Base-by-base conservation (phyloP, 257 asterid species). In the Haberlea rhodopensis region DNA sequence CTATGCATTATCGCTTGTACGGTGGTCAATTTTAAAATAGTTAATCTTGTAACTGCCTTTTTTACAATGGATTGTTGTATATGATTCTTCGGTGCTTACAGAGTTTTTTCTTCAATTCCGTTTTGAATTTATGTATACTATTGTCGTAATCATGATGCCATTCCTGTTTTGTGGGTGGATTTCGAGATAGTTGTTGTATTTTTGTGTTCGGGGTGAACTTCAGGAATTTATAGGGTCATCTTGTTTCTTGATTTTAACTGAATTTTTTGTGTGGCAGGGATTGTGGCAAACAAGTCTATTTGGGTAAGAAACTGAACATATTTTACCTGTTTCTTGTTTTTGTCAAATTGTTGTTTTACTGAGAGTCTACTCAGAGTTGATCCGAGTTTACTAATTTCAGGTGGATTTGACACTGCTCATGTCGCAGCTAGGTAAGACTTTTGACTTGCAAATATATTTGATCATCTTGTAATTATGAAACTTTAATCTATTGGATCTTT, bases 371-470 rank as follows among this genome's bases (percentile, higher is more conserved):
- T 68, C 46, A 26, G 45, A 59, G 10, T 37, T 45, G 5, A 54
- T 49, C 29, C 63, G 54, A 15, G 40, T 18, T 62, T 60, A 24
- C 18, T 60, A 48, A 56, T 82, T 73, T 70, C 81, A 91, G 98
- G 96, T 53, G 98, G 96, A 67, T 91, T 91, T 63, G 98, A 91
- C 76, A 88, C 97, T 15, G 96, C 97, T 76, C 94, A 86, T 77
- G 79, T 88, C 66, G 97, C 97, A 22, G 97, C 97, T 78, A 78
- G 94, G 98, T 88, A 70, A 68, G 67, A 57, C 16, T 32, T 40
- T 73, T 19, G 32, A 19, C 46, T 68, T 24, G 49, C 48, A 21
- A 34, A 16, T 3, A 20, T 25, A 52, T 18, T 55, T 22, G 64
- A 61, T 27, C 8, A 19, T 53, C 26, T 60, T 29, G 23, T 28